Conservation (phyloP, 179 eudicot species). For the Patellifolia procumbens region DNA sequence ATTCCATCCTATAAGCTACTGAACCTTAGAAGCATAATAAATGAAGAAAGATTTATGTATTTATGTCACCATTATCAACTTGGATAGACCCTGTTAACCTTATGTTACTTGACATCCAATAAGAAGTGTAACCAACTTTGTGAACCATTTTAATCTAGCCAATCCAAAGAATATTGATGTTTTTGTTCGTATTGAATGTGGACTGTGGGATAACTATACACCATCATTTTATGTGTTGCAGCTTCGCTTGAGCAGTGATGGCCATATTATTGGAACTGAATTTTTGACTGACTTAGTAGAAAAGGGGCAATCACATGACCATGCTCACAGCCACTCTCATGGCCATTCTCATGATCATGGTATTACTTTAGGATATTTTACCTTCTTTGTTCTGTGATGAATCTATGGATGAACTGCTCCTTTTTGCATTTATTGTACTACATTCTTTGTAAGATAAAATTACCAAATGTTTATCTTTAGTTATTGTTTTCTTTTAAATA, state of each 20-base stretch:
- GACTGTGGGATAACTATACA: not conserved
- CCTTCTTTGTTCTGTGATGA: not conserved
- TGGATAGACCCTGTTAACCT: not conserved
- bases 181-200: not conserved
- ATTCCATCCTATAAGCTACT: not conserved
- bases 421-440: not conserved
- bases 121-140: not conserved
- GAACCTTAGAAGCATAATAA: not conserved
- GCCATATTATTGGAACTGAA: constrained; percentile 81
- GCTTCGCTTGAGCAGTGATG: constrained; percentile 83
- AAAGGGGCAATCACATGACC: constrained; percentile 56
- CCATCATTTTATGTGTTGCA: constrained; percentile 36
- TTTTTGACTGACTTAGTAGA: constrained; percentile 91
- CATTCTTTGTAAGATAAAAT: not conserved
- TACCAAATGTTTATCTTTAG: not conserved
- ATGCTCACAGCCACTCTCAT: constrained; percentile 18
- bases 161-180: not conserved
- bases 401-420: not conserved
- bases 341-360: constrained; percentile 57
- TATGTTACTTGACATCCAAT: not conserved
- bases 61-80: not conserved
- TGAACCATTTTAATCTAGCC: not conserved
- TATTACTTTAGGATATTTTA: constrained; percentile 33
- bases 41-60: not conserved
- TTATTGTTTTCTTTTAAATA: no score